These are phyloP conservation scores for Penicillium hordei DNA, from an alignment of 2,329 filamentous ascomycete genomes.

Conservation along the genomic window DNA sequence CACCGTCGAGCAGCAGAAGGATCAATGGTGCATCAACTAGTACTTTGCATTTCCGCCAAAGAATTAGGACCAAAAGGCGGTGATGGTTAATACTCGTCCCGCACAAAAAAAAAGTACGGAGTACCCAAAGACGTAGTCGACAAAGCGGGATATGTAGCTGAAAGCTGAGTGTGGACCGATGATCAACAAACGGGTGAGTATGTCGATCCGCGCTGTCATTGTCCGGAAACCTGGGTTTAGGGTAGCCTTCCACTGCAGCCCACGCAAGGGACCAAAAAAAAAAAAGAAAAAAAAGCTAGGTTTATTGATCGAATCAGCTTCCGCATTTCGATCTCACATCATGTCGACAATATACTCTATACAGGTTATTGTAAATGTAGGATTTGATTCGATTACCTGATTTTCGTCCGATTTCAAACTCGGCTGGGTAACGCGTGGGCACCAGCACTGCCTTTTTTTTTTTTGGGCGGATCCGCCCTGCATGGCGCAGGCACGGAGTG, in stretches of 20 bases:
- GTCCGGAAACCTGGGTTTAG: constrained; percentile 1
- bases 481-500: constrained; percentile 18
- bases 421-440: constrained; percentile 9
- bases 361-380: background rate
- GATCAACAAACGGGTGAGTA: constrained; percentile 24
- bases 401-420: constrained; percentile 7
- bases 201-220: constrained; percentile 22
- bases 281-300: constrained; percentile 11
- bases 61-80: constrained; percentile 3
- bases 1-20: background rate
- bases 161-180: constrained; percentile 12
- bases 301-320: constrained; percentile 15
- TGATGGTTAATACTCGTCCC: background rate
- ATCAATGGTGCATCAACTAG: constrained; percentile 8
- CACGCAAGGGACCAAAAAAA: constrained; percentile 18
- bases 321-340: constrained; percentile 15
- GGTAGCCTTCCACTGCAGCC: constrained; percentile 10
- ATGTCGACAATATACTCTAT: constrained; percentile 9
- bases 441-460: constrained; percentile 1
- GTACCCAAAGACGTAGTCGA: background rate
- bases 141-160: constrained; percentile 3
- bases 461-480: constrained; percentile 8
- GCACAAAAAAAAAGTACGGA: background rate
- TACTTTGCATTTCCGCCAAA: background rate
- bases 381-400: background rate